Base-by-base conservation (phyloP, 495 filamentous ascomycete genomes). In the Parachaetomium inaequale region DNA sequence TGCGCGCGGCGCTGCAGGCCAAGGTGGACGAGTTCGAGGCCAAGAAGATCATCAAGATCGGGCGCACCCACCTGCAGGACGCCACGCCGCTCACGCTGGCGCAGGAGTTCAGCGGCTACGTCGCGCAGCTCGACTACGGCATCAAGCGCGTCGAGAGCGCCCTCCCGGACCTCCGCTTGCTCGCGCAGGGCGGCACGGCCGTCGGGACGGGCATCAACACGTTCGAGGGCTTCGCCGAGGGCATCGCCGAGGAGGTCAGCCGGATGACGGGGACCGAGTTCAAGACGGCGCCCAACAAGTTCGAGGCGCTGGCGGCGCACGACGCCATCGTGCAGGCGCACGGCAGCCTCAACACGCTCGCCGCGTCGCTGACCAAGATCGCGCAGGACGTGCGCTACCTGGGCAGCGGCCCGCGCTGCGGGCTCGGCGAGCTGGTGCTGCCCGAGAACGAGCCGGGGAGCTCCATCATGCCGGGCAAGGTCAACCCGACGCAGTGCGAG, bases 401-500 rank as follows among this genome's bases (percentile, higher is more conserved):
- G 21, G 94, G 95, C 58, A 96, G 91, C 65, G 94, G 94, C 11
- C 94, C 94, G 43, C 89, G 94, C 55, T 98, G 94, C 78, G 94
- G 94, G 67, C 86, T 98, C 12, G 93, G 92, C 57, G 94, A 98
- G 79, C 84, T 98, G 50, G 82, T 80, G 71, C 85, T 98, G 28
- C 94, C 94, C 40, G 94, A 98, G 81, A 98, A 98, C 78, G 94
- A 98, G 82, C 94, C 94, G 19, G 94, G 94, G 51, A 90, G 85
- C 68, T 94, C 90, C 58, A 98, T 98, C 80, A 98, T 98, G 94
- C 94, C 94, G 31, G 94, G 94, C 68, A 98, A 98, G 82, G 94
- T 98, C 69, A 98, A 98, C 82, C 94, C 94, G 36, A 98, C 94
- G 28, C 94, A 98, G 79, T 96, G 91, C 78, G 94, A 98, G 83